A percentile compares a stretch with the other conserved stretches of the same genome.
Evolutionary conservation across 2,329 filamentous ascomycete genomes (phyloP).

Genomic region (Aquanectria penicillioides): DNA sequence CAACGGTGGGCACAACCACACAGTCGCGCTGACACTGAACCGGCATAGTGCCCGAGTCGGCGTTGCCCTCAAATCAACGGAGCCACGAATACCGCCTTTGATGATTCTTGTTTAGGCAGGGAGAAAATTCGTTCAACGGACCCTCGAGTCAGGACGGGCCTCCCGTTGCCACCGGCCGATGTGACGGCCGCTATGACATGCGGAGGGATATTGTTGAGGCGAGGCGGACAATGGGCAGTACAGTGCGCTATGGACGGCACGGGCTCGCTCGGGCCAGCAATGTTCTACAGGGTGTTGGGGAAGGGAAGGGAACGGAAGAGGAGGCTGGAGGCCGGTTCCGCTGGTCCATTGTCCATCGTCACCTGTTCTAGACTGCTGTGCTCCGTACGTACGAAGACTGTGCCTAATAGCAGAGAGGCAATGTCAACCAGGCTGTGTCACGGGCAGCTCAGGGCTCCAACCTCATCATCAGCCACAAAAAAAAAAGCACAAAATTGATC

Average conservation of each 20-base stretch:
- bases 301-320: neutral
- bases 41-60: constrained; percentile 14
- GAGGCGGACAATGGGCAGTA: too few relatives aligned
- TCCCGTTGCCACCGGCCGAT: constrained; percentile 7
- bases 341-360: neutral
- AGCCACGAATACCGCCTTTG: neutral
- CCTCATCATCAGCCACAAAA: constrained; percentile 23
- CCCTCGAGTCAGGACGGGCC: constrained; percentile 10
- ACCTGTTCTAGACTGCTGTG: neutral
- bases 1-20: neutral
- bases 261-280: too few relatives aligned
- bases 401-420: neutral
- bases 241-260: too few relatives aligned
- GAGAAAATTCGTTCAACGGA: constrained; percentile 9
- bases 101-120: neutral
- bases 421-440: constrained; percentile 2
- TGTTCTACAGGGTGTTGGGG: neutral
- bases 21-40: neutral
- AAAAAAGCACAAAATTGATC: constrained; percentile 7
- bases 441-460: constrained; percentile 21
- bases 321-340: neutral
- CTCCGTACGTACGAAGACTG: neutral
- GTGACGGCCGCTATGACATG: neutral
- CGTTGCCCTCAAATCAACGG: constrained; percentile 14
- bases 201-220: too few relatives aligned